Percentiles rank a stretch among this genome's conserved stretches.
Evolutionary conservation across 169 alveolate genomes (phyloP).

Genomic region (Plasmodium blacklocki): DNA sequence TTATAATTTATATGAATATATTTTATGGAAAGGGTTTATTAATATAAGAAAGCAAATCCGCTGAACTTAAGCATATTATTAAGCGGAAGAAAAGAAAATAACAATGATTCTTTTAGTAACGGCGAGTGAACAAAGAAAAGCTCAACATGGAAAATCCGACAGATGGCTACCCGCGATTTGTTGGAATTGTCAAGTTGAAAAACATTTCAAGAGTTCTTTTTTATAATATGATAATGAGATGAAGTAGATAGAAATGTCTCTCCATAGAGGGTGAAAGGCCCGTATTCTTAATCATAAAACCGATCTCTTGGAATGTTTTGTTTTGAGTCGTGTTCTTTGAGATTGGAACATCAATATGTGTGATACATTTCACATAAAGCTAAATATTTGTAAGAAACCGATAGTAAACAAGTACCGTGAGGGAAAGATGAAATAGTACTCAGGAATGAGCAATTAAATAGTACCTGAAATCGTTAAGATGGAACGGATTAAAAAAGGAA

Average conservation of each 20-base stretch:
- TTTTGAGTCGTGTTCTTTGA: conserved; percentile 82
- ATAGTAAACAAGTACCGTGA: conserved; percentile 95
- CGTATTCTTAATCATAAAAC: conserved; percentile 80
- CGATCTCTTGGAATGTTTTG: background rate
- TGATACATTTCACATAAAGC: conserved; percentile 90
- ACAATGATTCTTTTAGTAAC: conserved; percentile 91
- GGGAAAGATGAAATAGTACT: conserved; percentile 95
- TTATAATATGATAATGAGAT: background rate
- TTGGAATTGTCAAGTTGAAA: background rate
- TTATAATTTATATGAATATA: no score
- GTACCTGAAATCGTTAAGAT: conserved; percentile 91
- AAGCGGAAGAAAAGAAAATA: conserved; percentile 92
- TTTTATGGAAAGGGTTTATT: no score
- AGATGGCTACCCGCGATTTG: background rate
- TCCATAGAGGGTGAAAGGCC: conserved; percentile 93
- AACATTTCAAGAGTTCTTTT: background rate
- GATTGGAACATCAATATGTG: conserved; percentile 88
- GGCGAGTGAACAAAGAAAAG: conserved; percentile 94
- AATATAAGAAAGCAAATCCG: conserved; percentile 88
- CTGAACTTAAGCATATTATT: conserved; percentile 92
- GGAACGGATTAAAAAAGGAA: conserved; percentile 79
- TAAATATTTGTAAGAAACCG: conserved; percentile 92
- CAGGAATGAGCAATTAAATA: conserved; percentile 92
- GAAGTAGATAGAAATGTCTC: conserved; percentile 79
- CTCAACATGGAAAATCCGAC: conserved; percentile 83